These are phyloP conservation scores for Graphilbum sp. DNA, from an alignment of 2,329 filamentous ascomycete species.

Conservation along the genomic window DNA sequence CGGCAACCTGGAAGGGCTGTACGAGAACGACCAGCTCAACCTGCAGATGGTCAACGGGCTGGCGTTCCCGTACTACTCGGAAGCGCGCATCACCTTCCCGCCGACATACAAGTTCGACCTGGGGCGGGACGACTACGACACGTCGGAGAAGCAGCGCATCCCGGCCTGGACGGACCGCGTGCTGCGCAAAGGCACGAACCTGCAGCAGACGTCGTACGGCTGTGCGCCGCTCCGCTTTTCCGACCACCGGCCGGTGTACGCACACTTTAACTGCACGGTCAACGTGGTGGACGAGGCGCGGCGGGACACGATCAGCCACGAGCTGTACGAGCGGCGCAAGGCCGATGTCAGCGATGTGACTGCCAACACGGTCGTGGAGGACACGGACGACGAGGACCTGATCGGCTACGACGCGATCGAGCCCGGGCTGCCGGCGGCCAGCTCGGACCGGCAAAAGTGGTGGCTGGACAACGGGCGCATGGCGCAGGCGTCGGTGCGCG, in stretches of 20 bases:
- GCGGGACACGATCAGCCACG: slow-evolving; percentile 55
- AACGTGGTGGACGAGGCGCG: slow-evolving; percentile 60
- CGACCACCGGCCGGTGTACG: slow-evolving; percentile 91
- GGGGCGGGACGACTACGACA: slow-evolving; percentile 78
- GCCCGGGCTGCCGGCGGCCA: slow-evolving; percentile 54
- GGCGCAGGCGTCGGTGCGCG: slow-evolving; percentile 54
- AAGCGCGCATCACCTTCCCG: slow-evolving; percentile 71
- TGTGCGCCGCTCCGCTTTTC: slow-evolving; percentile 75
- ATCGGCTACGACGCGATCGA: slow-evolving; percentile 72
- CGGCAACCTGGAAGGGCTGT: slow-evolving; percentile 59
- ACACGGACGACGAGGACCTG: slow-evolving; percentile 62
- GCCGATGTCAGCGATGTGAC: slow-evolving; percentile 48
- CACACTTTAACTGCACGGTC: slow-evolving; percentile 70
- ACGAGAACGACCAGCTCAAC: slow-evolving; percentile 92
- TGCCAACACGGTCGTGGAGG: slow-evolving; percentile 36
- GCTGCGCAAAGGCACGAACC: slow-evolving; percentile 66
- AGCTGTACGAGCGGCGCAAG: slow-evolving; percentile 57
- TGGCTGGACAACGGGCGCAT: slow-evolving; percentile 57
- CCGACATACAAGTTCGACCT: slow-evolving; percentile 96
- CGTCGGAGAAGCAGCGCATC: slow-evolving; percentile 87
- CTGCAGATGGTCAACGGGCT: slow-evolving; percentile 89
- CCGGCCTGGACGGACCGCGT: slow-evolving; percentile 96
- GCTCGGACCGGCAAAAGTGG: slow-evolving; percentile 54
- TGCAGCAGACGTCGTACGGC: slow-evolving; percentile 71
- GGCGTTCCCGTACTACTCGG: slow-evolving; percentile 82